Evolutionary conservation across 306 rosid species (phyloP), one percentile per base, ranked within the genome.

Genomic region (Rosa lucieae): DNA sequence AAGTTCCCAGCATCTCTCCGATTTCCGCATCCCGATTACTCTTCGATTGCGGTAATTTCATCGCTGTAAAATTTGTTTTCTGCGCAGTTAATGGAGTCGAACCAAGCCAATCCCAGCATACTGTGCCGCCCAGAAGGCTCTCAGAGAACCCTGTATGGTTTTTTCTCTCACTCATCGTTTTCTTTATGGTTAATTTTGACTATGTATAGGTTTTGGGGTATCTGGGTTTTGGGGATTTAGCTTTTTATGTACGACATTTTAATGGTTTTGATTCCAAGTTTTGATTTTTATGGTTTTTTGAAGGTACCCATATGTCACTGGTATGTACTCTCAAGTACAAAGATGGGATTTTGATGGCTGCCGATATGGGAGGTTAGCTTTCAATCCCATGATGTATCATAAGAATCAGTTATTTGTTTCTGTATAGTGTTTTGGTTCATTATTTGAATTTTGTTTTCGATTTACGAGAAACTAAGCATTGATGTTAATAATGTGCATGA

Each of bases 221-320:
- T 68, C 49, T 20, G 39, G 23, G 58, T n/a, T 62, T 77, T 77
- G 26, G 75, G 42, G 20, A 73, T 73, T 78, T 62, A 2, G 62
- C 11, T 44, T 76, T 46, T 63, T 43, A 14, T 6, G 8, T 42
- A 0, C 29, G 67, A 58, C 39, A 43, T 42, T 56, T 26, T 26
- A 7, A 9, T 55, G 32, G 37, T 1, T 21, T 15, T 67, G 15
- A 6, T 32, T 67, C 9, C 40, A 23, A 2, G 49, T 58, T 51
- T 51, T 63, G 47, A 51, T 37, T 80, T 39, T 39, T 39, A 70
- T 47, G 1, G 46, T 10, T 23, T 66, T 62, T 76, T 74, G 26
- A 74, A 95, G 98, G 87, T 90, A 93, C 80, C 99, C 99, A 0
- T 95, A 90, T 79, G 99, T 95, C 10, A 95, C 98, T 29, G 97